These are phyloP conservation scores for Phaeotremella skinneri DNA, from an alignment of 768 basidiomycete genomes.

Conservation along the genomic window DNA sequence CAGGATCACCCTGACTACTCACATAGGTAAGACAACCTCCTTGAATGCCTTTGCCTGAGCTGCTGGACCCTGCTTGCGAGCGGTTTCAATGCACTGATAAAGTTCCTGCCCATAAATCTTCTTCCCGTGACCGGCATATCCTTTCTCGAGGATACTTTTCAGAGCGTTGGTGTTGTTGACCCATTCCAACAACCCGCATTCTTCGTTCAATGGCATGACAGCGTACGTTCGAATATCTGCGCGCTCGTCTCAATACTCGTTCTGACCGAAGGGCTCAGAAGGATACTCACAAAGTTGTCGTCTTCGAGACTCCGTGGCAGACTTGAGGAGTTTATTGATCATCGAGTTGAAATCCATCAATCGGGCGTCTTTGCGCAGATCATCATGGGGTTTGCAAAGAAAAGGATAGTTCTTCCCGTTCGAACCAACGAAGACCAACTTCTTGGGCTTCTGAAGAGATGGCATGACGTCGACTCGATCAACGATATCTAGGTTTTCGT, in stretches of 20 bases:
- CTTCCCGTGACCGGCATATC: slow-evolving; percentile 62
- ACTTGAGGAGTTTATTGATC: slow-evolving; percentile 92
- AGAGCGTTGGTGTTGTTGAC: slow-evolving; percentile 87
- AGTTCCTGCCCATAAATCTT: slow-evolving; percentile 56
- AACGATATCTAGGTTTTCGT: slow-evolving; percentile 90
- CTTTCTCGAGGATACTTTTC: slow-evolving; percentile 67
- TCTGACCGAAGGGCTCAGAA: too few species aligned
- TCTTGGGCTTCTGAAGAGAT: slow-evolving; percentile 85
- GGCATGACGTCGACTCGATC: slow-evolving; percentile 80
- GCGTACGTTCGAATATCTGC: slow-evolving; percentile 93
- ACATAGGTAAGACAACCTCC: slow-evolving; percentile 62
- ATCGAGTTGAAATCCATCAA: slow-evolving; percentile 98
- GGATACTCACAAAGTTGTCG: slow-evolving; percentile 75
- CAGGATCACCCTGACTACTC: slow-evolving; percentile 33
- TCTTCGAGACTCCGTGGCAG: slow-evolving; percentile 86
- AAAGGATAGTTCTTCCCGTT: slow-evolving; percentile 85
- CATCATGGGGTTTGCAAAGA: slow-evolving; percentile 94
- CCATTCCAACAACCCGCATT: slow-evolving; percentile 98
- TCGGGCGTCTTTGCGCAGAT: slow-evolving; percentile 92
- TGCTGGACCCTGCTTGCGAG: slow-evolving; percentile 24
- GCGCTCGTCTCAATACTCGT: slow-evolving; percentile 10
- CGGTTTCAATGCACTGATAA: slow-evolving; percentile 42
- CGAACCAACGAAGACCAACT: slow-evolving; percentile 77
- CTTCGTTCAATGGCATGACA: slow-evolving; percentile 96
- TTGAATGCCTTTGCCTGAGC: slow-evolving; percentile 48